Evolutionary conservation across 169 alveolate genomes (phyloP).

Genomic region (Cryptosporidium canis): DNA sequence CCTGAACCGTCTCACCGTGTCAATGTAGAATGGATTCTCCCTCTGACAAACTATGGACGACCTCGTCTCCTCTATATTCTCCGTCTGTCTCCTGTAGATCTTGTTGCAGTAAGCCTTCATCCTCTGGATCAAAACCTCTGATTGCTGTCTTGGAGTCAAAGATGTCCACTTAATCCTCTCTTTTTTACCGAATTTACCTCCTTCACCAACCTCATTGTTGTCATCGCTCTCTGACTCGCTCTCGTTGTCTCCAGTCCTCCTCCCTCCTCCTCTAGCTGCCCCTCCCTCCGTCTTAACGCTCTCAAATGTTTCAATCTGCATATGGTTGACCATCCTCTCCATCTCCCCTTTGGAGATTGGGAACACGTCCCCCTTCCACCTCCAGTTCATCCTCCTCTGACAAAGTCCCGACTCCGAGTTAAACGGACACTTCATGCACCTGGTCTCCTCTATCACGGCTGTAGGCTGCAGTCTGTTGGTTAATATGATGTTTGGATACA

Average conservation of each 20-base stretch:
- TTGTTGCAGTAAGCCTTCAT: constrained; percentile 88
- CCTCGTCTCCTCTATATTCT: constrained; percentile 81
- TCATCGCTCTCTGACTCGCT: constrained; percentile 23
- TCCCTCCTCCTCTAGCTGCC: background rate
- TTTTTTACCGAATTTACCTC: background rate
- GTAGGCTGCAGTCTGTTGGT: constrained; percentile 98
- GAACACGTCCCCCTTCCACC: constrained; percentile 94
- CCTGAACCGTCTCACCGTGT: constrained; percentile 94
- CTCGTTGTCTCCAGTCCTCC: background rate
- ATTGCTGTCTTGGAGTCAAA: constrained; percentile 84
- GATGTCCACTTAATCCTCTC: constrained; percentile 78
- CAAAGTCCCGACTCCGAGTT: constrained; percentile 88
- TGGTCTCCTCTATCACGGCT: constrained; percentile 93
- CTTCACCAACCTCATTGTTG: background rate
- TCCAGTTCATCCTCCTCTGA: constrained; percentile 91
- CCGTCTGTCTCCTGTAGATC: constrained; percentile 83
- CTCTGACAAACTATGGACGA: constrained; percentile 95
- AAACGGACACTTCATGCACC: constrained; percentile 94
- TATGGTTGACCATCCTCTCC: constrained; percentile 69
- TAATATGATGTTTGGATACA: constrained; percentile 99
- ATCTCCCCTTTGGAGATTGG: constrained; percentile 87
- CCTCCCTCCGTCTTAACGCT: constrained; percentile 78
- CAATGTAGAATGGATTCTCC: constrained; percentile 97
- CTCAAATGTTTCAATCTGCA: constrained; percentile 72
- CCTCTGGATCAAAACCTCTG: constrained; percentile 87